Evolutionary conservation across 371 early-diverging fungal genomes (phyloP), one percentile per base, ranked within the genome.

Genomic region (Mucor irregularis): DNA sequence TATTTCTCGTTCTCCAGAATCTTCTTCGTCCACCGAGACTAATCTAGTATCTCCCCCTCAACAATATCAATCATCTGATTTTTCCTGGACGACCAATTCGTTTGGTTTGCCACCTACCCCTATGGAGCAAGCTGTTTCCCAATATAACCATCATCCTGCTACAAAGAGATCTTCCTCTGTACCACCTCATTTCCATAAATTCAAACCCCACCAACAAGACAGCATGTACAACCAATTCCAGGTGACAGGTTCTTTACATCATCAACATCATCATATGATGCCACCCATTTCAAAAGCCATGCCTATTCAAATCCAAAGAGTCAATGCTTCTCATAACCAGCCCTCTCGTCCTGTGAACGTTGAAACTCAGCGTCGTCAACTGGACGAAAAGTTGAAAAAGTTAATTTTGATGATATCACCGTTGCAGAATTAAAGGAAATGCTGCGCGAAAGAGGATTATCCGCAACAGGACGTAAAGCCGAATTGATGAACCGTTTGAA

Each of bases 391-490:
- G 16, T 52, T 82, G 3, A 68, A 26, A 69, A 68, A n/a, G 68
- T 85, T 22, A 78, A 89, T 55, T 87, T 87, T 62, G 81, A 86
- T 30, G 89, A 89, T 57, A 80, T 89, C 16, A 89, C 89, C 0
- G 89, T 89, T 0, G 69, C 81, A 13, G 87, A 87, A 53, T 72
- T 89, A 24, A 89, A 89, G 56, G 88, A 87, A 14, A 68, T 81
- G 68, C 56, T 89, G 35, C 66, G 86, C 19, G 72, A 81, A 42
- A 69, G 86, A 28, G 80, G 82, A 0, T 69, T 82, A 31, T 79
- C 82, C 10, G 78, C 81, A 4, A 72, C 79, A 8, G 89, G 89
- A 13, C 80, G 83, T 51, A 89, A 89, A 52, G 85, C 85, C 0
- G 73, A 82, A 8, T 47, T 89, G 39, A 76, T 81, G 31, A 68